Base-by-base conservation (phyloP, 108 stramenopile species). In the Ochromonas danica region DNA sequence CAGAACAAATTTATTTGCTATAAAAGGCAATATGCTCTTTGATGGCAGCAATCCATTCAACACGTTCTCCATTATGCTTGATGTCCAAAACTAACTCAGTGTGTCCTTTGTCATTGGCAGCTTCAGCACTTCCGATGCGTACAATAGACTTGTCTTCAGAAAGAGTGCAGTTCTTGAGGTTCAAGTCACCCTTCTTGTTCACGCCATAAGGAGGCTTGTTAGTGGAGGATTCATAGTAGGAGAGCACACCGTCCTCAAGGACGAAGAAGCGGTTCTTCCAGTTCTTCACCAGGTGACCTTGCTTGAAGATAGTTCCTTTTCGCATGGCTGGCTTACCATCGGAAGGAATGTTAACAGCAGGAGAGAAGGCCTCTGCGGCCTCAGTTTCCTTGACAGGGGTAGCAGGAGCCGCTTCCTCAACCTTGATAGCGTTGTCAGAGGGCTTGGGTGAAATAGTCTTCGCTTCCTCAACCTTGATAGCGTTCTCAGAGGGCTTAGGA, bases 221-320 rank as follows among this genome's bases (percentile, higher is more conserved):
- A 31, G 14, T 10, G 40, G 67, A 38, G 67, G 14, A 17, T 17
- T 40, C 67, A 22, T 70, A 70, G 67, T 70, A 70, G 17, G 67
- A 70, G 36, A 70, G 40, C 14, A 40, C 40, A 31, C 40, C 67
- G 67, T 70, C 22, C 36, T 38, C 40, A 14, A 70, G 17, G 17
- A 70, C 67, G 40, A 70, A 38, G 40, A 17, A 70, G 17, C 67
- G 67, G 39, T 70, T 40, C 67, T 70, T 70, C 67, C 67, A 70
- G 40, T 70, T 70, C 67, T 70, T 70, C 36, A 70, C 67, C 67
- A 70, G 10, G 40, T 70, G 67, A 17, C 67, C 67, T 31, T 70
- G 36, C 67, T 70, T 70, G 51, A 57, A 57, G 51, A 57, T 10
- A 10, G 22, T 57, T 17, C 51, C 51, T 17, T 10, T 57, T 22